Base-by-base conservation (phyloP, 2,329 filamentous ascomycete species). In the Ascochyta lentis region DNA sequence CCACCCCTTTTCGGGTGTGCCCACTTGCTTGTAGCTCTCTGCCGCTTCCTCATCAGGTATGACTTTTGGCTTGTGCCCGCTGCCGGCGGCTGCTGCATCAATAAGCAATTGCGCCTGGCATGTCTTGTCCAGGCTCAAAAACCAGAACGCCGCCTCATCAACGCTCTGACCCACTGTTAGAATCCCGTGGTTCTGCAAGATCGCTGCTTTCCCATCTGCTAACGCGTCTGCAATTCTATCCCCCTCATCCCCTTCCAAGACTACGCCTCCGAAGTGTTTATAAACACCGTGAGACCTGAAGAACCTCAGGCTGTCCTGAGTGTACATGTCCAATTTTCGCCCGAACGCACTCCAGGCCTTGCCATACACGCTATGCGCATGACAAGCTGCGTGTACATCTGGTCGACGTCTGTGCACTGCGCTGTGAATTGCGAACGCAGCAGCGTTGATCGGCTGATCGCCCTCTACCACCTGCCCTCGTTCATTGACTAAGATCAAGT, bases 1-100 rank as follows among this genome's bases (percentile, higher is more conserved):
- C 80, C 79, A 84, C 0, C 81, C 81, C 61, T 83, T 84, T 66
- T 80, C 79, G 0, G 81, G 77, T 31, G 71, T 78, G 2, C 78
- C 80, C 1, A 81, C 76, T 50, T 77, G 75, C 58, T 70, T 65
- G 51, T 75, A 79, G 29, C 70, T 76, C 56, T 74, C 74, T 5
- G 54, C 60, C 3, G 77, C 78, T 54, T 80, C 78, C 31, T 68
- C 67, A 3, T 79, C 77, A 2, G 65, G 62, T 45, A 80, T 78
- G 26, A 73, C 68, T 41, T 75, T 78, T 54, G 75, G 74, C 70
- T 77, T 61, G 58, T 78, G 57, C 52, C 76, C 76, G 39, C 67
- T 76, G 10, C 69, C 68, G n/a, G 58, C 57, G 7, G 61, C 49
- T 10, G 77, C 78, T 2, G 78, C 78, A 56, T 80, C 77, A 4